Evolutionary conservation across 75 land plant species (phyloP).

Genomic region (Chamaecyparis obtusa): DNA sequence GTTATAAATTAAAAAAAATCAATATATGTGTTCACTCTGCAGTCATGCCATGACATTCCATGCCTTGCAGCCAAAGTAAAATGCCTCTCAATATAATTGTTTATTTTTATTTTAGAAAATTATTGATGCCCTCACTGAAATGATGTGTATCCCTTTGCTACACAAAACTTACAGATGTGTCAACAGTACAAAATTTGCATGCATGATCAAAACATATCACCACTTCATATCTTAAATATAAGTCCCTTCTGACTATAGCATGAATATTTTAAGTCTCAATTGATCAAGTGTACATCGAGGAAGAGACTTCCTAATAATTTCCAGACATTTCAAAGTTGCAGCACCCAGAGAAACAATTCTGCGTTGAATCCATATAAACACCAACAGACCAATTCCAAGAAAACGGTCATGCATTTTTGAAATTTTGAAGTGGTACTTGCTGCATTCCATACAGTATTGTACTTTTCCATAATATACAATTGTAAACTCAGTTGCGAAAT

Average conservation of each 20-base stretch:
- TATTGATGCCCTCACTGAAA: background rate
- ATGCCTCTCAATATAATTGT: too few relatives aligned
- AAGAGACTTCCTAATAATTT: background rate
- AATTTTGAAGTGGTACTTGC: background rate
- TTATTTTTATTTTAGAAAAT: too few relatives aligned
- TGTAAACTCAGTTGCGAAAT: background rate
- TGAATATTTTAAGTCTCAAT: background rate
- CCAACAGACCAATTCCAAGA: background rate
- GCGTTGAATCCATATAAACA: too few relatives aligned
- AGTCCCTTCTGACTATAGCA: background rate
- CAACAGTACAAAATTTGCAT: background rate
- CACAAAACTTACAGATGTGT: background rate
- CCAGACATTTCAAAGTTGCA: background rate
- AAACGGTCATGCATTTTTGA: background rate
- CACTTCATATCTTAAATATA: background rate
- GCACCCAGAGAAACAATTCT: background rate
- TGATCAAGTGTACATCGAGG: background rate
- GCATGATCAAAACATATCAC: background rate
- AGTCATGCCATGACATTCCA: too few relatives aligned
- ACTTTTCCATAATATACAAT: background rate
- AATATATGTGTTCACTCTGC: too few relatives aligned
- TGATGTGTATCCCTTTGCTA: background rate
- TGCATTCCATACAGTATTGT: conserved; percentile 11
- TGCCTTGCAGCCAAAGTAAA: too few relatives aligned
- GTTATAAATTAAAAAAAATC: too few relatives aligned